Percentiles rank a stretch among this genome's conserved stretches.
phyloP scores from a whole-genome alignment of 192 early-diverging fungal species.

The Mortierella hygrophila region DNA sequence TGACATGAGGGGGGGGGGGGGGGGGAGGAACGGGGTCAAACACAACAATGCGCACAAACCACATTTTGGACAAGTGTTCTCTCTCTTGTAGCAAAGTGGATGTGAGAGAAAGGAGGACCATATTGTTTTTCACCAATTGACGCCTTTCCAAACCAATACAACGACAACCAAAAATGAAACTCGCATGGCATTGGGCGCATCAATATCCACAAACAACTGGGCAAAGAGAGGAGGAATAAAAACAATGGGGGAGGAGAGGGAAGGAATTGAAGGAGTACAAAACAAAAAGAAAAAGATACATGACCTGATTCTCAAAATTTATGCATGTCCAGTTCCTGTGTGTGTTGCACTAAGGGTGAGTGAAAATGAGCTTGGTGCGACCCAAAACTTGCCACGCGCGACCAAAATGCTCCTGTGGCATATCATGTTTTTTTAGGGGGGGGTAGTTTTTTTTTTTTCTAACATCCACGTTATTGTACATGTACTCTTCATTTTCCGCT shows the following conservation, averaged over 20 bases:
- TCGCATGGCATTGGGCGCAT: neutral
- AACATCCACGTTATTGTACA: too few relatives aligned
- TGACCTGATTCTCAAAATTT: too few relatives aligned
- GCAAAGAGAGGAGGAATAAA: neutral
- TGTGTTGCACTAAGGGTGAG: too few relatives aligned
- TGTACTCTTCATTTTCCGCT: too few relatives aligned
- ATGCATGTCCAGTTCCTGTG: too few relatives aligned
- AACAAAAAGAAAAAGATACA: too few relatives aligned
- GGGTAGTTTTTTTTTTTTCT: too few relatives aligned
- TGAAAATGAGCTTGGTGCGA: too few relatives aligned
- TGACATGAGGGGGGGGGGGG: neutral
- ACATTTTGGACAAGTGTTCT: neutral
- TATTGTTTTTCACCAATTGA: too few relatives aligned
- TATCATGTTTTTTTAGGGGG: too few relatives aligned
- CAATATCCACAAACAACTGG: neutral
- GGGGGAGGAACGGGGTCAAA: neutral
- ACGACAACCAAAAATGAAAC: neutral
- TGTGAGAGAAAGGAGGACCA: neutral
- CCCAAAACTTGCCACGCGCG: too few relatives aligned
- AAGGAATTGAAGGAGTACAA: neutral
- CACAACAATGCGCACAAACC: neutral
- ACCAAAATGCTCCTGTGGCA: too few relatives aligned
- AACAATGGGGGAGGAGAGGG: neutral
- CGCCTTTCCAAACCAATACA: neutral
- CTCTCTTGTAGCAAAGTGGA: neutral